Evolutionary conservation across 2,329 filamentous ascomycete species (phyloP), one percentile per base, ranked within the genome.

Genomic region (Cucurbitaria berberidis): DNA sequence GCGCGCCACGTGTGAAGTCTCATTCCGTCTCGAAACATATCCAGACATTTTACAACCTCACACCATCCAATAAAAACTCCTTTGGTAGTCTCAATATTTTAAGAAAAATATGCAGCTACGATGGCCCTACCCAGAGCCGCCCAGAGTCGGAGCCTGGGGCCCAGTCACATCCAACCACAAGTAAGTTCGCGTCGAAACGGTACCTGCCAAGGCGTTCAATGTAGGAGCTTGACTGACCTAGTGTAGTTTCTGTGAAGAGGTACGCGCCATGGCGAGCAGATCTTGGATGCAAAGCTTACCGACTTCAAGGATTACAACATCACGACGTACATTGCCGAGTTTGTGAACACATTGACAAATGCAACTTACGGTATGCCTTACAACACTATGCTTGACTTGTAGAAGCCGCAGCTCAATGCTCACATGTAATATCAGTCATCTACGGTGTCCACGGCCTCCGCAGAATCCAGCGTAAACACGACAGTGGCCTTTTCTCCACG

Each of bases 321-420:
- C 46, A 81, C 80, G 2, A 62, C 68, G 3, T 84, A 83, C 60
- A 73, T 84, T 42, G 82, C 78, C 27, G 82, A 84, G 57, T 81
- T 84, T 54, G 70, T 83, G 52, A 84, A 83, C 58, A 79, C 82
- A 0, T 55, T 83, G 41, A 82, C 80, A 3, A 84, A 83, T 57
- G 45, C 81, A 1, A 75, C 75, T 5, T 84, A 82, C 57, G 69
- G 80, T 82, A 72, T 26, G 67, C 34, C 21, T n/a, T 16, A 18
- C 27, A n/a, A 16, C 32, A 16, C 22, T 15, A 4, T 19, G 1
- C 24, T 16, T 3, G 29, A 10, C 11, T 10, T 34, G 1, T 15
- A 45, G 1, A 19, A 7, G n/a, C 13, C 11, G 43, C 44, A 16
- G 36, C 18, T 19, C 41, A 19, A 43, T 35, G 36, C 43, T 44